phyloP scores from a whole-genome alignment of 495 filamentous ascomycete species.

The Podospora fimiseda region DNA sequence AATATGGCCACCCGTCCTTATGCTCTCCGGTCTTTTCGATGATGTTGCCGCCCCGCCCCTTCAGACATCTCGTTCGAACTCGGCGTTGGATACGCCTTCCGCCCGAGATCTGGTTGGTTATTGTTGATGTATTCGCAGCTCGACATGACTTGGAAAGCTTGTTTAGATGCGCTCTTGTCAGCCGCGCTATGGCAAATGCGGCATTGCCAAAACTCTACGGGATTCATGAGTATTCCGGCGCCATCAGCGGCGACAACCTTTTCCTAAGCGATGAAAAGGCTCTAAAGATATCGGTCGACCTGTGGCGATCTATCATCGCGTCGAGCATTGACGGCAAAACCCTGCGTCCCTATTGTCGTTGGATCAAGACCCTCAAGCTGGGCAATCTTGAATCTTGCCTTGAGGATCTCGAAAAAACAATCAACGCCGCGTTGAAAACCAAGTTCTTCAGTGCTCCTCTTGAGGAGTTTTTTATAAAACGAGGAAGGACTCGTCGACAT shows the following conservation, averaged over 20 bases:
- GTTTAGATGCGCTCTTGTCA: constrained; percentile 48
- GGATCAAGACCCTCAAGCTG: constrained; percentile 57
- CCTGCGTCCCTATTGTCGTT: constrained; percentile 62
- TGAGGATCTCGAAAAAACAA: constrained; percentile 39
- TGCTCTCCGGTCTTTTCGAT: neutral
- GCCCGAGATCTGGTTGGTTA: constrained; percentile 55
- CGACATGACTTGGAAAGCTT: constrained; percentile 51
- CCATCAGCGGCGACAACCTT: constrained; percentile 24
- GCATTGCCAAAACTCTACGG: constrained; percentile 58
- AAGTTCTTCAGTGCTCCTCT: constrained; percentile 48
- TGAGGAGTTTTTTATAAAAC: constrained; percentile 18
- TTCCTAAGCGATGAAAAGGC: constrained; percentile 10
- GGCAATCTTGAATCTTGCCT: constrained; percentile 54
- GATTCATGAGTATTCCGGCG: constrained; percentile 12
- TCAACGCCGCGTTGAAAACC: constrained; percentile 12
- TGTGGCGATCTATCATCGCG: constrained; percentile 65
- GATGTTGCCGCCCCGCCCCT: neutral
- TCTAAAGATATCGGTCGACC: constrained; percentile 46
- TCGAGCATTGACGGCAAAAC: constrained; percentile 61
- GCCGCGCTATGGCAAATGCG: constrained; percentile 46
- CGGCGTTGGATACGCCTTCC: too few species aligned
- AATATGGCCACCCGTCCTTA: too few species aligned
- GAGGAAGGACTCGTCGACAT: neutral
- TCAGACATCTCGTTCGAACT: neutral
- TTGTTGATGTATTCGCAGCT: constrained; percentile 50